Evolutionary conservation across 228 moss, liverwort and hornwort genomes (phyloP).

Genomic region (Sphagnum magellanicum): DNA sequence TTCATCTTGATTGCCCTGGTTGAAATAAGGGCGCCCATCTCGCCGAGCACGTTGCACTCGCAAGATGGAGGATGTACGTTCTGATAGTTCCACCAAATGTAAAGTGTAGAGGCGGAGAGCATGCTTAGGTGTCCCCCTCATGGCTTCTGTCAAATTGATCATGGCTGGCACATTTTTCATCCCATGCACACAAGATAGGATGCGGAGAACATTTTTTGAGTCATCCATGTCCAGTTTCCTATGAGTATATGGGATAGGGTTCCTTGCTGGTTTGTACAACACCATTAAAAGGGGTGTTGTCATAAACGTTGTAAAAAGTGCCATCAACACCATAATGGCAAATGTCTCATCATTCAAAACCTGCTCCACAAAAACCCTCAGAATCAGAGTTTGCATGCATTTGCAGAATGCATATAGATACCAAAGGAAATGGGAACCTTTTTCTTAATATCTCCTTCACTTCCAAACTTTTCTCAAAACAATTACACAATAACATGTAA

Average conservation of each 20-base stretch:
- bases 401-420: no score
- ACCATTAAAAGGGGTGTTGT: constrained; percentile 81
- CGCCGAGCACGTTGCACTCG: constrained; percentile 42
- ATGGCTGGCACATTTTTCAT: constrained; percentile 69
- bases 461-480: no score
- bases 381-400: no score
- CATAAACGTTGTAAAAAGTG: constrained; percentile 71
- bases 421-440: no score
- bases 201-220: constrained; percentile 55
- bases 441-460: no score
- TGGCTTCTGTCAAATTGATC: constrained; percentile 71
- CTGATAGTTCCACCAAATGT: constrained; percentile 73
- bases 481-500: no score
- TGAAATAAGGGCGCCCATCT: constrained; percentile 50
- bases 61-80: constrained; percentile 56
- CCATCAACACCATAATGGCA: constrained; percentile 91
- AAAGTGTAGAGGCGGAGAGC: constrained; percentile 67
- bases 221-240: constrained; percentile 42
- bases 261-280: constrained; percentile 73
- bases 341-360: constrained; percentile 76
- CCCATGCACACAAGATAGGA: constrained; percentile 68
- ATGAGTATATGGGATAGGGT: constrained; percentile 54
- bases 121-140: constrained; percentile 45
- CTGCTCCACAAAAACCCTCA: constrained; percentile 18
- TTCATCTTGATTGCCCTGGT: constrained; percentile 12